Evolutionary conservation across 345 rosid species (phyloP).

Genomic region (Carallia pectinifolia): DNA sequence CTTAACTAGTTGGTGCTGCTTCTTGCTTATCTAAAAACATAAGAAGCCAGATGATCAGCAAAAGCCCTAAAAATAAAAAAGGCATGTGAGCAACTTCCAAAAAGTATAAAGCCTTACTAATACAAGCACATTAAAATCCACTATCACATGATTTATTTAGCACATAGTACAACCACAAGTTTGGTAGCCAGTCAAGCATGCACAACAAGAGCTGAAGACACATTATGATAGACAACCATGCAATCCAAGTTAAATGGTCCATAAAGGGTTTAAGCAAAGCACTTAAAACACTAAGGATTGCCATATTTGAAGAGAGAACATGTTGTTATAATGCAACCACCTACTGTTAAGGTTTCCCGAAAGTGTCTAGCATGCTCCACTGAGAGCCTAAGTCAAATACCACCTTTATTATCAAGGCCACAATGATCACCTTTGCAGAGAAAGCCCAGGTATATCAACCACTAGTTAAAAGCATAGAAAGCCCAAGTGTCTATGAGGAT

Average conservation of each 20-base stretch:
- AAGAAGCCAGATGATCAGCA: slow-evolving; percentile 16
- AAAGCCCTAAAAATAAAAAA: slow-evolving; percentile 19
- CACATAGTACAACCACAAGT: background rate
- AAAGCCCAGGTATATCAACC: background rate
- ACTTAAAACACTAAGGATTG: background rate
- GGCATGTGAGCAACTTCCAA: background rate
- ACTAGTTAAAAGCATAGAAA: background rate
- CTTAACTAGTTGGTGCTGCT: slow-evolving; percentile 84
- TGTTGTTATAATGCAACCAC: no score
- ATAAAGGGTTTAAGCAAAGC: background rate
- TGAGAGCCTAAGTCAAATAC: background rate
- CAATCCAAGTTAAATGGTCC: background rate
- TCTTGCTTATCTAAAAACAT: slow-evolving; percentile 81
- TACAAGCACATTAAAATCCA: background rate
- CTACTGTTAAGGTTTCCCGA: background rate
- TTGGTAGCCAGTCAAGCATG: background rate
- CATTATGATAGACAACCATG: background rate
- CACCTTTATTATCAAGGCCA: background rate
- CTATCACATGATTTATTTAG: slow-evolving; percentile 2
- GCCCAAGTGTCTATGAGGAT: background rate
- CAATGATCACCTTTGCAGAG: background rate
- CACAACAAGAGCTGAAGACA: background rate
- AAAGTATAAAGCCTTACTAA: background rate
- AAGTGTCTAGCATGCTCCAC: background rate
- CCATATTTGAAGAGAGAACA: background rate